These are phyloP conservation scores for Phlyctochytrium planicorne DNA, from an alignment of 192 early-diverging fungal species.

Conservation along the genomic window DNA sequence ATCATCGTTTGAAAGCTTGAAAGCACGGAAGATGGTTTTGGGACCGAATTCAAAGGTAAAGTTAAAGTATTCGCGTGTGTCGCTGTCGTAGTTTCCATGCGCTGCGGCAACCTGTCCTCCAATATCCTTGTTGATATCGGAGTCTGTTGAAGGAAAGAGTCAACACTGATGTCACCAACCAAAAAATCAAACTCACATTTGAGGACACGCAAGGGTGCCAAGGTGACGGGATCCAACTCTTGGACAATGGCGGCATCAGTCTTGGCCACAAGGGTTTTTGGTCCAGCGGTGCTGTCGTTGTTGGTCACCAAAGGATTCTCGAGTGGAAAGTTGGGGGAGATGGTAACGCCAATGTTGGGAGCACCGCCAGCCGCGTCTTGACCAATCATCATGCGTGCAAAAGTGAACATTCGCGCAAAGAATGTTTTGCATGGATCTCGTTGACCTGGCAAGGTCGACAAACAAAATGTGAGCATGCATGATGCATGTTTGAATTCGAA, in stretches of 20 bases:
- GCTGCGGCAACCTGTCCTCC: conserved; percentile 65
- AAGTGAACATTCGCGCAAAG: conserved; percentile 42
- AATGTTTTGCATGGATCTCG: conserved; percentile 40
- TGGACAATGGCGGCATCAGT: conserved; percentile 44
- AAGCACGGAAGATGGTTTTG: not conserved
- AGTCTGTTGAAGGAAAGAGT: not conserved
- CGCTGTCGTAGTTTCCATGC: conserved; percentile 67
- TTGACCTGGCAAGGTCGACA: conserved; percentile 5
- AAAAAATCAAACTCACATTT: conserved; percentile 1
- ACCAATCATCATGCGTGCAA: not conserved
- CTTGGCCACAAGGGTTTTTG: conserved; percentile 36
- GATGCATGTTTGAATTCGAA: not conserved
- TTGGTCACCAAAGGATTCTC: not conserved
- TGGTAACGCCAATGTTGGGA: conserved; percentile 6
- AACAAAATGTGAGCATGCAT: no score
- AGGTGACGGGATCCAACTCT: conserved; percentile 41
- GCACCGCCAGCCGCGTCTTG: not conserved
- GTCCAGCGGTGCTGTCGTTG: conserved; percentile 5
- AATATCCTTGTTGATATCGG: conserved; percentile 61
- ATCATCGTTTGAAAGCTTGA: not conserved
- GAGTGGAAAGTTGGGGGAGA: conserved; percentile 15
- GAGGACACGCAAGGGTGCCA: conserved; percentile 34
- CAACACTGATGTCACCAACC: conserved; percentile 12
- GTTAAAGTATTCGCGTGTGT: conserved; percentile 73
- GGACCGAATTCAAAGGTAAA: conserved; percentile 68